Evolutionary conservation across 2,329 filamentous ascomycete species (phyloP).

Genomic region (Diaporthe ampelina): DNA sequence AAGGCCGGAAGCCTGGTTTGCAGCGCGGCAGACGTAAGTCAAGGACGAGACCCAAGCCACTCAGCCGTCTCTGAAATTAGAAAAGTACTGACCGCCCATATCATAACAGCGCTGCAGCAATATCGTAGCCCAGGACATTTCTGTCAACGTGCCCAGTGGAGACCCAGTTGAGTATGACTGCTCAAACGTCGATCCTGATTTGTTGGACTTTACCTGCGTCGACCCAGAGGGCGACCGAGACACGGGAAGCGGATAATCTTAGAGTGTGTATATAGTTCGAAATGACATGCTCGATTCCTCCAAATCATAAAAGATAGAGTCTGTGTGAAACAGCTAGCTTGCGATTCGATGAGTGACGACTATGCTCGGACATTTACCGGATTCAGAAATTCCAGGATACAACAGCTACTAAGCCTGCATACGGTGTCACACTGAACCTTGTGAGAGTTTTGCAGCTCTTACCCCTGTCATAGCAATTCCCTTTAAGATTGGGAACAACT

Average conservation of each 20-base stretch:
- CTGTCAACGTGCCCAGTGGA: conserved; percentile 20
- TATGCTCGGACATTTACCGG: not conserved
- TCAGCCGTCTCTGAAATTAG: not conserved
- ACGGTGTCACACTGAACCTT: not conserved
- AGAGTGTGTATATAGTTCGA: not conserved
- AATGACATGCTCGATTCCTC: not conserved
- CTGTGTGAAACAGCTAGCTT: not conserved
- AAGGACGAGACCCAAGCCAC: not conserved
- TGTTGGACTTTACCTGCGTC: conserved; percentile 7
- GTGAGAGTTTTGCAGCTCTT: not conserved
- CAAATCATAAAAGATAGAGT: not conserved
- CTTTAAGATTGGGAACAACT: no score
- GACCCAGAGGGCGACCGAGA: conserved; percentile 1
- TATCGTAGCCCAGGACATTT: conserved; percentile 11
- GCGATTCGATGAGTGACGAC: not conserved
- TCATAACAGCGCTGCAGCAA: conserved; percentile 12
- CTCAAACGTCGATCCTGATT: conserved; percentile 12
- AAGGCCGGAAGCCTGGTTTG: conserved; percentile 11
- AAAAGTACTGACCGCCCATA: not conserved
- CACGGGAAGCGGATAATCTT: not conserved
- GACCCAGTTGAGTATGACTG: not conserved
- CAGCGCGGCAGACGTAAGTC: conserved; percentile 22
- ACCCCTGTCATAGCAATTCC: not conserved
- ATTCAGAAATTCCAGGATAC: not conserved
- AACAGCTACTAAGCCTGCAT: not conserved